Conservation (phyloP, 2,329 filamentous ascomycete species). For the Hirsutella rhossiliensis region DNA sequence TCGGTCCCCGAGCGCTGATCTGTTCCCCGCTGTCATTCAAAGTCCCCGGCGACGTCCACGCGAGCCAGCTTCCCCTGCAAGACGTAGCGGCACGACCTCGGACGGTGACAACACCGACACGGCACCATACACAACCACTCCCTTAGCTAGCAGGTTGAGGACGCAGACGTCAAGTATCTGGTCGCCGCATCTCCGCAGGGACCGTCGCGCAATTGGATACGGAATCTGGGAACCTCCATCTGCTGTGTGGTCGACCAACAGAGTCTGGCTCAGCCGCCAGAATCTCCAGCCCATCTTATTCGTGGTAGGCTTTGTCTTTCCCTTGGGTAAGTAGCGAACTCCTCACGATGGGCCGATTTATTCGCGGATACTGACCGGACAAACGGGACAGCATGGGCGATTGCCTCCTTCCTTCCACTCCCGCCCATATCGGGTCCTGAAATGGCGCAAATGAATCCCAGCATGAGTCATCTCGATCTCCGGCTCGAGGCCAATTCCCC, state of each 20-base stretch:
- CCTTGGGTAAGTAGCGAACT: slow-evolving; percentile 42
- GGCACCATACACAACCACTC: slow-evolving; percentile 18
- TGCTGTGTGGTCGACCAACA: slow-evolving; percentile 50
- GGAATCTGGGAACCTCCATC: slow-evolving; percentile 67
- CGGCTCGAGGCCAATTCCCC: slow-evolving; percentile 22
- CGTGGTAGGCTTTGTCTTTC: slow-evolving; percentile 65
- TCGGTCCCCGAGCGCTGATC: slow-evolving; percentile 37
- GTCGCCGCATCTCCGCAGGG: slow-evolving; percentile 60
- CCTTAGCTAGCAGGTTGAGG: slow-evolving; percentile 17
- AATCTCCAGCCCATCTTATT: slow-evolving; percentile 69
- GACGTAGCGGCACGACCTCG: neutral
- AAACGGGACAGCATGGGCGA: slow-evolving; percentile 54
- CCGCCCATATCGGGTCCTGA: slow-evolving; percentile 42
- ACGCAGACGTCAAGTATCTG: slow-evolving; percentile 51
- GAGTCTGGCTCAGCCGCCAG: slow-evolving; percentile 48
- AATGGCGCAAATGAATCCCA: slow-evolving; percentile 36
- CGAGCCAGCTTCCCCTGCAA: slow-evolving; percentile 16
- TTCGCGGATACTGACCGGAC: neutral
- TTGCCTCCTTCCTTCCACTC: slow-evolving; percentile 63
- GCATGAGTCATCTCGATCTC: slow-evolving; percentile 26
- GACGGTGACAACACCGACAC: slow-evolving; percentile 12
- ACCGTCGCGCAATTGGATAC: slow-evolving; percentile 44
- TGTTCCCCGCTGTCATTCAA: slow-evolving; percentile 31
- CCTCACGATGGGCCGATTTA: neutral
- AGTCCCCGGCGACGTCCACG: slow-evolving; percentile 32